A percentile compares a stretch with the other conserved stretches of the same genome.
Evolutionary conservation across 1,139 yeast genomes (phyloP).

Genomic region (Geotrichum reessii): DNA sequence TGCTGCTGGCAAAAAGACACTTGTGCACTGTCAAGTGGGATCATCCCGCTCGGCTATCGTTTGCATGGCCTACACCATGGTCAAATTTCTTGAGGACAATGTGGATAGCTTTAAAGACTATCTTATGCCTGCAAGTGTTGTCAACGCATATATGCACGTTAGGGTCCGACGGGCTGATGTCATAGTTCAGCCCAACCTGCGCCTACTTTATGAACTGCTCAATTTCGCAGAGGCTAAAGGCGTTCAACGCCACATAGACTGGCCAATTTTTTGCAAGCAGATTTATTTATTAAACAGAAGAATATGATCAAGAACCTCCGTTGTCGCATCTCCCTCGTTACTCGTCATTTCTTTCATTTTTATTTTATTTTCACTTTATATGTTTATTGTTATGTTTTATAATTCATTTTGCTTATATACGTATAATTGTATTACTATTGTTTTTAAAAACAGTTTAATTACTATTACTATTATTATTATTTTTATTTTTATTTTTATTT

Average conservation of each 20-base stretch:
- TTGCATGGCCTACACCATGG: slow-evolving; percentile 1
- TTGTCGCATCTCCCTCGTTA: background rate
- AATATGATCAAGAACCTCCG: too few species aligned
- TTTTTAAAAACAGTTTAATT: too few species aligned
- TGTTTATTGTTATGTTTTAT: background rate
- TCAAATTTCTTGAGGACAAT: background rate
- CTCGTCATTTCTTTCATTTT: background rate
- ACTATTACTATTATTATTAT: too few species aligned
- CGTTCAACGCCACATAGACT: background rate
- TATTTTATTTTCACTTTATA: too few species aligned
- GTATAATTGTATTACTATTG: background rate
- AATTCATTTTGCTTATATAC: too few species aligned
- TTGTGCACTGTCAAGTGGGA: slow-evolving; percentile 7
- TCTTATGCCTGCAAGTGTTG: background rate
- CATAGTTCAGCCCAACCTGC: slow-evolving; percentile 6
- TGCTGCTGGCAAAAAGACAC: background rate
- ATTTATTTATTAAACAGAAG: background rate
- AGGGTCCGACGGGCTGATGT: slow-evolving; percentile 3
- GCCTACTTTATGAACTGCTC: slow-evolving; percentile 6
- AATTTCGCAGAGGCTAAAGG: background rate
- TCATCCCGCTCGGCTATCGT: slow-evolving; percentile 5
- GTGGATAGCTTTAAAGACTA: background rate
- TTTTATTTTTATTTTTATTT: too few species aligned
- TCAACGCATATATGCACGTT: slow-evolving; percentile 8
- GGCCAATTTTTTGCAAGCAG: background rate